These are phyloP conservation scores for Melanomma pulvis-pyrius DNA, from an alignment of 495 filamentous ascomycete species.

Conservation along the genomic window DNA sequence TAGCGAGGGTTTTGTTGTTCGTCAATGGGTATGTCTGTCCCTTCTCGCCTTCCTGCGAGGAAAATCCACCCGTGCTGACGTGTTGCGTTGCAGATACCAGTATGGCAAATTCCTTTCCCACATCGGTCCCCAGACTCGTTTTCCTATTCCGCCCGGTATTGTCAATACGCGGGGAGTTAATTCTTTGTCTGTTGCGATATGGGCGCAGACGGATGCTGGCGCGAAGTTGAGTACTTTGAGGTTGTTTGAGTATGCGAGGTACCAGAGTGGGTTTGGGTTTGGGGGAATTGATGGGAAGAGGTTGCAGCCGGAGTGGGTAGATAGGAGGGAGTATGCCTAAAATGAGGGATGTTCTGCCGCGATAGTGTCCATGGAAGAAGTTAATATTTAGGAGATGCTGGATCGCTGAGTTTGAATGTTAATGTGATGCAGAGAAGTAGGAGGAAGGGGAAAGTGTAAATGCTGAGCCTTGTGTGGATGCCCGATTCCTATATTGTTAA, in stretches of 20 bases:
- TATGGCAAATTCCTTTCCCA: constrained; percentile 55
- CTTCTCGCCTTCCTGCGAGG: neutral
- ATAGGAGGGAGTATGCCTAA: constrained; percentile 38
- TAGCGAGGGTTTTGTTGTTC: constrained; percentile 46
- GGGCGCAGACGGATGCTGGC: constrained; percentile 34
- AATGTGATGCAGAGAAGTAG: too few relatives aligned
- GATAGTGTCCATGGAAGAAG: neutral
- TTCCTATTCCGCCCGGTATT: constrained; percentile 55
- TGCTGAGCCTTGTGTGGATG: too few relatives aligned
- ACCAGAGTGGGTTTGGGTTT: constrained; percentile 37
- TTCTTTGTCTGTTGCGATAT: constrained; percentile 52
- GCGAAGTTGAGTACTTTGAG: constrained; percentile 28
- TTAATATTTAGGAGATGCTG: neutral
- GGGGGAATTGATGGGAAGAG: constrained; percentile 32
- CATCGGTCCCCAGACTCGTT: constrained; percentile 54
- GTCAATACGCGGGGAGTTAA: constrained; percentile 54
- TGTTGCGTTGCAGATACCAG: constrained; percentile 43
- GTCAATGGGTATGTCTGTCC: constrained; percentile 45
- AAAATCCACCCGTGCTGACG: neutral
- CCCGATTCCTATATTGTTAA: too few relatives aligned
- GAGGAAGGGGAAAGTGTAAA: too few relatives aligned
- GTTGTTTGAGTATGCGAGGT: constrained; percentile 24
- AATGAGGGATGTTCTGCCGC: neutral
- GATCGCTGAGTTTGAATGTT: neutral
- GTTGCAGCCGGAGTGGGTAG: constrained; percentile 39